Evolutionary conservation across 2,329 filamentous ascomycete species (phyloP).

Genomic region (Arthroderma uncinatum): DNA sequence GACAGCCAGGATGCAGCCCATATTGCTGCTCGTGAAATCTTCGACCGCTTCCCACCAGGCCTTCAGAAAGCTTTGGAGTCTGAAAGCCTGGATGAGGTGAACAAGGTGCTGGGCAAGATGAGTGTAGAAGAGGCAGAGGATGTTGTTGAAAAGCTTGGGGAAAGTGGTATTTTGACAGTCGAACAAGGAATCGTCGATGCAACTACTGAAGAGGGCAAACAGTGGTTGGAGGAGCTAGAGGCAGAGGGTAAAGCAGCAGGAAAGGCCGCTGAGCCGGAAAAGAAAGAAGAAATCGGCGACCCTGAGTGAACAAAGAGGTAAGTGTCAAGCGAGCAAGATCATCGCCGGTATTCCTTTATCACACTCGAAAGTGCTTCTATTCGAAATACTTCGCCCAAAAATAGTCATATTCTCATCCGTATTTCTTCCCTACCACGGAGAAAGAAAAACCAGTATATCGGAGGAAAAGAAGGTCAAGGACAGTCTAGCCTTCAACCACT

Average conservation of each 20-base stretch:
- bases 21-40: conserved; percentile 59
- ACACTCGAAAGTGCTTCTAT: neutral
- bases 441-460: too few relatives aligned
- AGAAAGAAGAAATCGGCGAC: conserved; percentile 23
- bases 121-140: conserved; percentile 78
- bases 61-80: conserved; percentile 73
- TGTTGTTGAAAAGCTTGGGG: conserved; percentile 65
- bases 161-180: conserved; percentile 79
- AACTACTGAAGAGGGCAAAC: conserved; percentile 75
- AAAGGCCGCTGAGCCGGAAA: conserved; percentile 12
- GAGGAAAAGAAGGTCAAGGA: too few relatives aligned
- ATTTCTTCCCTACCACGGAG: too few relatives aligned
- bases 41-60: conserved; percentile 70
- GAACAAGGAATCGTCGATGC: conserved; percentile 93
- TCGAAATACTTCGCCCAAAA: too few relatives aligned
- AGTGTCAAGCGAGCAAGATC: neutral
- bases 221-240: conserved; percentile 65
- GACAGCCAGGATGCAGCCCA: conserved; percentile 53
- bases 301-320: conserved; percentile 21
- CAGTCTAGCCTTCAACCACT: too few relatives aligned
- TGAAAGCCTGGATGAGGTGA: conserved; percentile 81
- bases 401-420: too few relatives aligned
- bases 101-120: conserved; percentile 80
- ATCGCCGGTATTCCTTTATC: neutral
- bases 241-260: conserved; percentile 35